A percentile compares a stretch with the other conserved stretches of the same genome.
These are phyloP conservation scores for Trametes punicea DNA, from an alignment of 768 basidiomycete species.

Conservation along the genomic window DNA sequence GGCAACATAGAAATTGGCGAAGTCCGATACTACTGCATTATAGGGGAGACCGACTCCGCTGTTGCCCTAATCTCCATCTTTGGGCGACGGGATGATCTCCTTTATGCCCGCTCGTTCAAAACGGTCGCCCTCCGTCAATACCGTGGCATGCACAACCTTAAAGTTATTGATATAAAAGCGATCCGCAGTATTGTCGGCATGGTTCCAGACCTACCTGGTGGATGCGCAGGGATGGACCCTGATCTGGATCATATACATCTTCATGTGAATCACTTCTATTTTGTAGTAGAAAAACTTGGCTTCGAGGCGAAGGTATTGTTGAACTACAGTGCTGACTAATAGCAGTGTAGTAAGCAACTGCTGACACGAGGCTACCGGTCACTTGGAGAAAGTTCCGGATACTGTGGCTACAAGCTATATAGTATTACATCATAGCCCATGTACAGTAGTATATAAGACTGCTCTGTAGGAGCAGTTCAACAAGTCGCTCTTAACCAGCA, in stretches of 20 bases:
- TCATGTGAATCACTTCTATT: background rate
- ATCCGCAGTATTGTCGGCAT: constrained; percentile 19
- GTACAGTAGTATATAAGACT: no score
- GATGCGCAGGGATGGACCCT: background rate
- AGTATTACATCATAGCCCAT: no score
- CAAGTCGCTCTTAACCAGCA: no score
- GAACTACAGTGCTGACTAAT: no score
- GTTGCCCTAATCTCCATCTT: constrained; percentile 13
- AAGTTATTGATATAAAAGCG: constrained; percentile 1
- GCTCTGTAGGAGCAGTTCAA: no score
- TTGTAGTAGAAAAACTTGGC: constrained; percentile 6
- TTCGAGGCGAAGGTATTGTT: background rate
- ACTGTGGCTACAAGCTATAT: no score
- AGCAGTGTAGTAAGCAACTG: no score
- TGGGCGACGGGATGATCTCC: background rate
- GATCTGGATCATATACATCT: background rate
- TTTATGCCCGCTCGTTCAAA: background rate
- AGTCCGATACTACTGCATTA: constrained; percentile 17
- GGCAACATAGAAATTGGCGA: constrained; percentile 6
- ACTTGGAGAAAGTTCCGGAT: no score
- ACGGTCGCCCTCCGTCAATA: background rate
- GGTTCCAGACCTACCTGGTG: background rate
- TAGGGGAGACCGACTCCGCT: background rate
- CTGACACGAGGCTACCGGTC: no score
- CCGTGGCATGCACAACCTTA: background rate